A percentile compares a stretch with the other conserved stretches of the same genome.
These are phyloP conservation scores for Aspergillus versicolor DNA, from an alignment of 2,329 filamentous ascomycete species.

Conservation along the genomic window DNA sequence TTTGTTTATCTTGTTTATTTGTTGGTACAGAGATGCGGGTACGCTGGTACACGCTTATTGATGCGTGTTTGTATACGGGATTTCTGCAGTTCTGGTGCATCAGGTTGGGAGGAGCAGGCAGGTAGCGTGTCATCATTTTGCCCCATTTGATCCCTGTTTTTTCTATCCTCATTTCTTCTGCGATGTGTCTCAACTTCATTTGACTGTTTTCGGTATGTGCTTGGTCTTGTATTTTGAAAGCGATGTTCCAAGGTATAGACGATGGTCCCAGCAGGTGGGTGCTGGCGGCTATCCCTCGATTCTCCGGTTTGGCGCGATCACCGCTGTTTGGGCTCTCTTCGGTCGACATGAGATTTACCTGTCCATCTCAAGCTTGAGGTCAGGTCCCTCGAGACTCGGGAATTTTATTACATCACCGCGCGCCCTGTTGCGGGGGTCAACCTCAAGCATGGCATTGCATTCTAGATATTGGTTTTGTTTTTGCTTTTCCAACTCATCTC, in stretches of 20 bases:
- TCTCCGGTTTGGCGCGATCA: conserved; percentile 13
- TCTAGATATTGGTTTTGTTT: conserved; percentile 24
- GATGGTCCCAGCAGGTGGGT: conserved; percentile 19
- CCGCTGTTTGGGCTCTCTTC: conserved; percentile 13
- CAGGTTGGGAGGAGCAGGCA: conserved; percentile 45
- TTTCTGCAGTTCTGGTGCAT: conserved; percentile 45
- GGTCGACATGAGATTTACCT: conserved; percentile 16
- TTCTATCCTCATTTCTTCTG: conserved; percentile 19
- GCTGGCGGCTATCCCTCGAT: conserved; percentile 20
- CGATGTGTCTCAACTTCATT: conserved; percentile 23
- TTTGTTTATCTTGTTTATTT: conserved; percentile 24
- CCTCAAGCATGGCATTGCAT: conserved; percentile 24
- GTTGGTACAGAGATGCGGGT: conserved; percentile 39
- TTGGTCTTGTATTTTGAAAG: conserved; percentile 25
- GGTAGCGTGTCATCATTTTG: conserved; percentile 42
- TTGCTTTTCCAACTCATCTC: conserved; percentile 24
- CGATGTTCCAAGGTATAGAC: conserved; percentile 27
- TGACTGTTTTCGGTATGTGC: conserved; percentile 26
- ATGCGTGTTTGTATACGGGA: conserved; percentile 45
- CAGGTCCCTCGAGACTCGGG: not conserved
- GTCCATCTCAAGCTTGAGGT: conserved; percentile 12
- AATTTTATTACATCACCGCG: conserved; percentile 10
- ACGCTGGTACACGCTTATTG: conserved; percentile 40
- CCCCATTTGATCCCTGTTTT: conserved; percentile 23
- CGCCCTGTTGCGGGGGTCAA: conserved; percentile 13